Percentiles rank a stretch among this genome's conserved stretches.
phyloP scores from a whole-genome alignment of 495 filamentous ascomycete genomes.

The Xylaria flabelliformis region DNA sequence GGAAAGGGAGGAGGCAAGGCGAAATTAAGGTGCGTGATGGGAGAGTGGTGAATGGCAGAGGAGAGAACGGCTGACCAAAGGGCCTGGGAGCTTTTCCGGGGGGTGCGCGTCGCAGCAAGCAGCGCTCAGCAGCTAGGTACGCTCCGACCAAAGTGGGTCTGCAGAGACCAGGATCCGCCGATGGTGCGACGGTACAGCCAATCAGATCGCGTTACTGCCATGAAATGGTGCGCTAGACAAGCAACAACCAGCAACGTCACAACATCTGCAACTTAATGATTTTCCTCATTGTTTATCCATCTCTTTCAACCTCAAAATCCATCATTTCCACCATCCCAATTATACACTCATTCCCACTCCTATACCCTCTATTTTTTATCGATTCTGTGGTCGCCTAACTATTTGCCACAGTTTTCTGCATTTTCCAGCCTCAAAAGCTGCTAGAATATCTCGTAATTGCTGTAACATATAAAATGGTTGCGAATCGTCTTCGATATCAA shows the following conservation, averaged over 20 bases:
- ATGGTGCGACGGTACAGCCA: slow-evolving; percentile 28
- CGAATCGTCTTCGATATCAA: slow-evolving; percentile 37
- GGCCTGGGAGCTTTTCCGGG: slow-evolving; percentile 17
- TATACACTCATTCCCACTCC: slow-evolving; percentile 12
- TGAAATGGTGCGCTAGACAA: slow-evolving; percentile 19
- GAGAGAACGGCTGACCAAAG: slow-evolving; percentile 16
- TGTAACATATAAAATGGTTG: slow-evolving; percentile 29
- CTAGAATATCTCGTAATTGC: slow-evolving; percentile 5
- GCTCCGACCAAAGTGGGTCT: slow-evolving; percentile 21
- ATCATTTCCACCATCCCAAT: slow-evolving; percentile 13
- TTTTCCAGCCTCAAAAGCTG: slow-evolving; percentile 28
- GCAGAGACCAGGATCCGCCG: slow-evolving; percentile 36
- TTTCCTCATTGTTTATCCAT: slow-evolving; percentile 36
- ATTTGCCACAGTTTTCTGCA: slow-evolving; percentile 27
- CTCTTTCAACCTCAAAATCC: slow-evolving; percentile 37
- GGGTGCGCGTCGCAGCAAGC: slow-evolving; percentile 28
- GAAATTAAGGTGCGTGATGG: slow-evolving; percentile 4
- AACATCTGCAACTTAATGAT: slow-evolving; percentile 38
- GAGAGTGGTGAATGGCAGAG: slow-evolving; percentile 20
- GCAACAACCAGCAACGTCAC: slow-evolving; percentile 35
- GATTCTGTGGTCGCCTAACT: slow-evolving; percentile 28
- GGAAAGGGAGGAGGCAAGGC: slow-evolving; percentile 3
- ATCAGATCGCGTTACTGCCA: slow-evolving; percentile 29
- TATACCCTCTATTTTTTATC: slow-evolving; percentile 6
- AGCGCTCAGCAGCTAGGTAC: slow-evolving; percentile 16